Evolutionary conservation across 1,139 yeast species (phyloP).

Genomic region (Nadsonia commutata): DNA sequence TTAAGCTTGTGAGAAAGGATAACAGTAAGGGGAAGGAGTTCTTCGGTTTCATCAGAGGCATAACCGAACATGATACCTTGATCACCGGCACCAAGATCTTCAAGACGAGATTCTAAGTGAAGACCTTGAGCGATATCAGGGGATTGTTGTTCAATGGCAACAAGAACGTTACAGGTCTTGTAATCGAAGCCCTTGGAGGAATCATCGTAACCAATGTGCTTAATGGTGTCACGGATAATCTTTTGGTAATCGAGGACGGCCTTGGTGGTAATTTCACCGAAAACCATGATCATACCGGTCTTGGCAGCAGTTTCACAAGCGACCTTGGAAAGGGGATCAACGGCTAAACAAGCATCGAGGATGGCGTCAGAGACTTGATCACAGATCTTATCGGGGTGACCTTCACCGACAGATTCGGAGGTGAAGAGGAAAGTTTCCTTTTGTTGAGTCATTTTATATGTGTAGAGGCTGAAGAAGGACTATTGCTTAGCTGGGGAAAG

Average conservation of each 20-base stretch:
- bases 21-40: slow-evolving; percentile 89
- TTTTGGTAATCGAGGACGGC: slow-evolving; percentile 93
- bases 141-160: slow-evolving; percentile 98
- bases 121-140: slow-evolving; percentile 99
- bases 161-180: slow-evolving; percentile 97
- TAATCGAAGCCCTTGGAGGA: slow-evolving; percentile 96
- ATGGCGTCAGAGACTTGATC: slow-evolving; percentile 99
- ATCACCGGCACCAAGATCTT: slow-evolving; percentile 99
- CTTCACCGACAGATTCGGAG: slow-evolving; percentile 94
- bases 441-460: neutral
- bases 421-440: slow-evolving; percentile 58
- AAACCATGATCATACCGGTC: slow-evolving; percentile 98
- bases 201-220: slow-evolving; percentile 95
- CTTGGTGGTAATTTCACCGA: slow-evolving; percentile 97
- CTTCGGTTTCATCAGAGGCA: slow-evolving; percentile 98
- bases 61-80: slow-evolving; percentile 99
- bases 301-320: slow-evolving; percentile 99
- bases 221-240: slow-evolving; percentile 93
- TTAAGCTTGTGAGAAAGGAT: slow-evolving; percentile 91
- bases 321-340: slow-evolving; percentile 94
- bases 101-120: slow-evolving; percentile 91
- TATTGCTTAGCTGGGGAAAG: neutral
- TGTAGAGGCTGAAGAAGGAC: too few species aligned
- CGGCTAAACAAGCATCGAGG: slow-evolving; percentile 91
- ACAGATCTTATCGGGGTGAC: slow-evolving; percentile 99